Conservation (phyloP, 2,329 filamentous ascomycete species). For the Knoxdaviesia capensis region DNA sequence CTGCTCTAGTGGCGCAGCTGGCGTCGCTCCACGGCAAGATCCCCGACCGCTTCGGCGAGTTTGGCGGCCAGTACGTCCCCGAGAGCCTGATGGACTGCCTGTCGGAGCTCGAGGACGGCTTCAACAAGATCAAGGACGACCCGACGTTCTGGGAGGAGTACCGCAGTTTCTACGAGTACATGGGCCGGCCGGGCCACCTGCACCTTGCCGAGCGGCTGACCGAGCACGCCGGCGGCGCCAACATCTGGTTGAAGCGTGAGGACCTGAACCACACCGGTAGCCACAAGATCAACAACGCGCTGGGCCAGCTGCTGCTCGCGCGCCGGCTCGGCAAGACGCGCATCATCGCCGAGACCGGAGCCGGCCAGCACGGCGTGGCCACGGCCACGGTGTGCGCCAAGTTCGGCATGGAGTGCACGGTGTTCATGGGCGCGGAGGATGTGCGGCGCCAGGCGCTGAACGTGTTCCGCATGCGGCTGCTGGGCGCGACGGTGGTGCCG, state of each 20-base stretch:
- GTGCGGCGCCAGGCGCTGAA: slow-evolving; percentile 91
- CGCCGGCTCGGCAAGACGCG: slow-evolving; percentile 77
- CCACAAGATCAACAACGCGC: slow-evolving; percentile 98
- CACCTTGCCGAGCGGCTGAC: slow-evolving; percentile 80
- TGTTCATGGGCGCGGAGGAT: slow-evolving; percentile 92
- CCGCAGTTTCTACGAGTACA: slow-evolving; percentile 88
- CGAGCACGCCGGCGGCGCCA: slow-evolving; percentile 73
- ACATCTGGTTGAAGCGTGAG: slow-evolving; percentile 95
- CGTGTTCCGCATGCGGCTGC: slow-evolving; percentile 93
- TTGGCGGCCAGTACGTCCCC: slow-evolving; percentile 91
- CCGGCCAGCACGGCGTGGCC: slow-evolving; percentile 92
- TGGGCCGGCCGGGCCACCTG: slow-evolving; percentile 82
- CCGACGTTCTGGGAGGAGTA: slow-evolving; percentile 94
- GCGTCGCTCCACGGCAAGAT: slow-evolving; percentile 64
- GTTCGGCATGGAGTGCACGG: slow-evolving; percentile 93
- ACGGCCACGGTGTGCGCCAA: slow-evolving; percentile 96
- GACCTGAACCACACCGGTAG: slow-evolving; percentile 95
- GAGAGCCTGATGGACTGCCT: slow-evolving; percentile 97
- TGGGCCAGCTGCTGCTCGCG: slow-evolving; percentile 81
- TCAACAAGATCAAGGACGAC: slow-evolving; percentile 72
- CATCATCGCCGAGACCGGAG: slow-evolving; percentile 95
- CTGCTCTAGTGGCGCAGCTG: slow-evolving; percentile 60
- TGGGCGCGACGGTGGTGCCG: slow-evolving; percentile 80
- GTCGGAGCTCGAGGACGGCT: slow-evolving; percentile 73
- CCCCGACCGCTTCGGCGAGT: slow-evolving; percentile 80